Percentiles rank a stretch among this genome's conserved stretches.
phyloP scores from a whole-genome alignment of 2,329 filamentous ascomycete species.

The Neonectria magnoliae region DNA sequence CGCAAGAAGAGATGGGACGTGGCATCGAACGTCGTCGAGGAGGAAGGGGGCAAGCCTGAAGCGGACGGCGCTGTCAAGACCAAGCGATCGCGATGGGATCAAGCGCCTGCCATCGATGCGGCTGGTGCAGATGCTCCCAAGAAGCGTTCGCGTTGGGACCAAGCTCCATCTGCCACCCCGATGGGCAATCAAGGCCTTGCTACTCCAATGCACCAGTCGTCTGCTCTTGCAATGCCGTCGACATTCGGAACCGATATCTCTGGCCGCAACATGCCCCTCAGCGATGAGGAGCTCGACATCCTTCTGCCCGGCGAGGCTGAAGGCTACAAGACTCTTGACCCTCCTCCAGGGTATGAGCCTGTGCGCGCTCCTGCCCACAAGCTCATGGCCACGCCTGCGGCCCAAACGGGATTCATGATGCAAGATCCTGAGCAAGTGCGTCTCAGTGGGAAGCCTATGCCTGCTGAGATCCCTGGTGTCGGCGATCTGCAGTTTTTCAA shows the following conservation, averaged over 20 bases:
- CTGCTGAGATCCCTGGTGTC: slow-evolving; percentile 94
- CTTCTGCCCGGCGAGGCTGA: slow-evolving; percentile 89
- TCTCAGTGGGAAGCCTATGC: slow-evolving; percentile 86
- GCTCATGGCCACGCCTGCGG: slow-evolving; percentile 76
- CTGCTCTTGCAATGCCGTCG: slow-evolving; percentile 61
- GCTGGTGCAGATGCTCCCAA: slow-evolving; percentile 71
- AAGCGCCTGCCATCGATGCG: slow-evolving; percentile 69
- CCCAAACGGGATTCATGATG: slow-evolving; percentile 94
- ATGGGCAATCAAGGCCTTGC: slow-evolving; percentile 78
- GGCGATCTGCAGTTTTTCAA: slow-evolving; percentile 99
- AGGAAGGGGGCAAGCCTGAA: slow-evolving; percentile 57
- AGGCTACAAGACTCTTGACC: slow-evolving; percentile 91
- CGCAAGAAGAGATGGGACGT: slow-evolving; percentile 97
- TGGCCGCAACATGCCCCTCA: slow-evolving; percentile 80
- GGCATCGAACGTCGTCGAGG: slow-evolving; percentile 64
- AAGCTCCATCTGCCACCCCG: slow-evolving; percentile 84
- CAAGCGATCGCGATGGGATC: slow-evolving; percentile 89
- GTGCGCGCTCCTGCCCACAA: slow-evolving; percentile 81
- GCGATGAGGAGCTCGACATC: slow-evolving; percentile 92
- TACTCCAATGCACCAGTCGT: slow-evolving; percentile 80
- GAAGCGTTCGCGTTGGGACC: slow-evolving; percentile 90
- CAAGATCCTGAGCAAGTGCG: slow-evolving; percentile 90
- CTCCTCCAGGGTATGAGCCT: slow-evolving; percentile 91
- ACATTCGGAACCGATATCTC: slow-evolving; percentile 85
- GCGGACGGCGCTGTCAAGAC: slow-evolving; percentile 65